phyloP scores from a whole-genome alignment of 352 stramenopile species.

The Phytophthora hibernalis region DNA sequence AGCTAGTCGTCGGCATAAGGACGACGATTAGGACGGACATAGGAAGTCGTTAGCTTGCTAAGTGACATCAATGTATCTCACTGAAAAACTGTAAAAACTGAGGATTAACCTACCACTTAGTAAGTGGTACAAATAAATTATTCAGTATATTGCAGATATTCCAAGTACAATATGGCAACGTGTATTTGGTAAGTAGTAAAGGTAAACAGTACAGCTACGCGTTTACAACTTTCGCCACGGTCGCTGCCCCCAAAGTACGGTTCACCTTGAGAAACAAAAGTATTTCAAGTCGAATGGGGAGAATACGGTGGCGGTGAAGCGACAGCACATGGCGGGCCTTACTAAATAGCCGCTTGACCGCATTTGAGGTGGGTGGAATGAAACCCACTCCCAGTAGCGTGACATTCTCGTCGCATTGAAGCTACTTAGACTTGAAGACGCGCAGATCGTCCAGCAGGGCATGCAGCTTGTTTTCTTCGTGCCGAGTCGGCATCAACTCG shows the following conservation, averaged over 20 bases:
- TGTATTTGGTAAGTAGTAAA: not conserved
- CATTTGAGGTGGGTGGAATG: not conserved
- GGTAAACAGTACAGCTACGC: not conserved
- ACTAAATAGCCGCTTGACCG: not conserved
- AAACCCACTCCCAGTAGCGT: not conserved
- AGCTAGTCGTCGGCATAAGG: too few relatives aligned
- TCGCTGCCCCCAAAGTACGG: not conserved
- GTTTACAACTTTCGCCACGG: not conserved
- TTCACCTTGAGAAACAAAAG: not conserved
- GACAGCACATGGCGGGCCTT: not conserved
- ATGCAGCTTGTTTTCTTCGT: constrained; percentile 13
- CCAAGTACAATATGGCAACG: not conserved
- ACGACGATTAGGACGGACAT: too few relatives aligned
- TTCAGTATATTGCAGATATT: not conserved
- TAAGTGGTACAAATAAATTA: constrained; percentile 5
- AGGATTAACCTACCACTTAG: too few relatives aligned
- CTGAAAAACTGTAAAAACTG: too few relatives aligned
- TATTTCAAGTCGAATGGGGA: not conserved
- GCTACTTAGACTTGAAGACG: constrained; percentile 11
- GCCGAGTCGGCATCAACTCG: constrained; percentile 1
- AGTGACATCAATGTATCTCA: too few relatives aligned
- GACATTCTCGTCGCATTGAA: constrained; percentile 15
- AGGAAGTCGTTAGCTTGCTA: too few relatives aligned
- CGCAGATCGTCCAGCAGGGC: constrained; percentile 5
- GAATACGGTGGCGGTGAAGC: not conserved